phyloP scores from a whole-genome alignment of 352 stramenopile species.

The Phytophthora palmivora region DNA sequence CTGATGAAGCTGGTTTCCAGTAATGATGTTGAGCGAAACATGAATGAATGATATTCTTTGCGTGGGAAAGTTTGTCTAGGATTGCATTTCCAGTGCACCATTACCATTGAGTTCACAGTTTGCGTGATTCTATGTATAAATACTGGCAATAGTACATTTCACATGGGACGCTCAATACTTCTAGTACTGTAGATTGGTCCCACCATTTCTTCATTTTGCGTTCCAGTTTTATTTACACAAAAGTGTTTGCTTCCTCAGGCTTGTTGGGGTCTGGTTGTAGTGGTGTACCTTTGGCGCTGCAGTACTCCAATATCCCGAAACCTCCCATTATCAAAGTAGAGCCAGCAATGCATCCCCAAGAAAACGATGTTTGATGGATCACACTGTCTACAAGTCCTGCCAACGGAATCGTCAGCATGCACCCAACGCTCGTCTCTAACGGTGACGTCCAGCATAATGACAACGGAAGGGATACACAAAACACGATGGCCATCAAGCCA shows the following conservation, averaged over 20 bases:
- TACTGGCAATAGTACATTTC: no score
- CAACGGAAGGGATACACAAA: conserved; percentile 51
- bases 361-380: conserved; percentile 53
- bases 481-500: conserved; percentile 44
- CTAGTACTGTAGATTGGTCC: conserved; percentile 18
- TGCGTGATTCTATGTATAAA: no score
- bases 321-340: conserved; percentile 58
- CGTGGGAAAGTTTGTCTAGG: no score
- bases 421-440: conserved; percentile 61
- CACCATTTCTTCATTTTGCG: not conserved
- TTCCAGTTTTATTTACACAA: not conserved
- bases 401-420: conserved; percentile 68
- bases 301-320: conserved; percentile 53
- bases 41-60: no score
- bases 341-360: conserved; percentile 50
- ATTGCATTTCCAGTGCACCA: no score
- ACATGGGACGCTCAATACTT: no score
- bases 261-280: not conserved
- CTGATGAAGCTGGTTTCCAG: no score
- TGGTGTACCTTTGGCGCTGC: not conserved
- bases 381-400: conserved; percentile 49
- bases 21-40: no score
- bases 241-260: not conserved
- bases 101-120: no score
- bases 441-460: conserved; percentile 63